These are phyloP conservation scores for Aeminium ludgeri DNA, from an alignment of 495 filamentous ascomycete species.

Conservation along the genomic window DNA sequence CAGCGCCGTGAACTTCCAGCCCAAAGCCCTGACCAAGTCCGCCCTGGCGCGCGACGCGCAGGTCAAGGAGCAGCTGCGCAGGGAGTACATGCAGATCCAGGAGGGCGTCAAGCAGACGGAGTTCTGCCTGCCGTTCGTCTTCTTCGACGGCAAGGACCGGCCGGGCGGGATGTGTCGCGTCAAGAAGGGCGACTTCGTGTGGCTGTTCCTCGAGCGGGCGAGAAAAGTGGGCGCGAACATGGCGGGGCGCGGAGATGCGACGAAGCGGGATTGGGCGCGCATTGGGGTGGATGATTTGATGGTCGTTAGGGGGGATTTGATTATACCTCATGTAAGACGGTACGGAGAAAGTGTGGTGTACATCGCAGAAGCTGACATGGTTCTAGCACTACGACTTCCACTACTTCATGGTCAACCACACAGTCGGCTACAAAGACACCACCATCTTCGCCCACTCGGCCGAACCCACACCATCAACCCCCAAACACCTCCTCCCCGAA, in stretches of 20 bases:
- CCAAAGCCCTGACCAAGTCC: constrained; percentile 74
- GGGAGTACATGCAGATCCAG: constrained; percentile 70
- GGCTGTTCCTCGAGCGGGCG: constrained; percentile 82
- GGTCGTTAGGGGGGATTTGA: constrained; percentile 79
- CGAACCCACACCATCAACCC: constrained; percentile 19
- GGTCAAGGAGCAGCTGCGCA: constrained; percentile 63
- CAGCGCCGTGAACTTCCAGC: constrained; percentile 45
- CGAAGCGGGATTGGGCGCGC: constrained; percentile 71
- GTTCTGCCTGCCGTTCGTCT: constrained; percentile 86
- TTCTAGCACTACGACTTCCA: constrained; percentile 86
- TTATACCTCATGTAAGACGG: constrained; percentile 75
- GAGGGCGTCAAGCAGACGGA: constrained; percentile 78
- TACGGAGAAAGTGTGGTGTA: neutral
- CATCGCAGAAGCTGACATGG: constrained; percentile 1
- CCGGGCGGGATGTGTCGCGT: constrained; percentile 63
- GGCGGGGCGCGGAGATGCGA: constrained; percentile 47
- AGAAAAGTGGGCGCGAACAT: constrained; percentile 71
- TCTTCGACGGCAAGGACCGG: constrained; percentile 96
- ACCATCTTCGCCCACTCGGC: constrained; percentile 67
- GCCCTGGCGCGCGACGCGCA: constrained; percentile 65
- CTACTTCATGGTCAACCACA: constrained; percentile 85
- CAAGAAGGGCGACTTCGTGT: constrained; percentile 82
- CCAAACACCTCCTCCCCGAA: constrained; percentile 9
- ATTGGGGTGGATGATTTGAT: constrained; percentile 94
- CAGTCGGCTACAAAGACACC: constrained; percentile 45